A percentile compares a stretch with the other conserved stretches of the same genome.
Evolutionary conservation across 129 eudicot species (phyloP).

Genomic region (Tagetes erecta): DNA sequence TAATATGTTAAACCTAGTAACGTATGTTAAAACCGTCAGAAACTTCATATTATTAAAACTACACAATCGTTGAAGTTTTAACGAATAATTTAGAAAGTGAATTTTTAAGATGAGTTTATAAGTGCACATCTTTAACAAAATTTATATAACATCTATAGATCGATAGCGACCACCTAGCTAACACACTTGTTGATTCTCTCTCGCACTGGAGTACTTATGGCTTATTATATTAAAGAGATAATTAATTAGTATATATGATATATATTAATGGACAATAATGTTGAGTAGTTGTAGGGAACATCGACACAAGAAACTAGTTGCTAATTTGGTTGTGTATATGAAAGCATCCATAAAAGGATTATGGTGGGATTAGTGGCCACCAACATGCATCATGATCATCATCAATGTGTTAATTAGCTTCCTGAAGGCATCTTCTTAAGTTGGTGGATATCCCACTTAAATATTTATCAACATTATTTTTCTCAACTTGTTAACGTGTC

Average conservation of each 20-base stretch:
- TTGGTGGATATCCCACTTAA: constrained; percentile 42
- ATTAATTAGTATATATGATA: not conserved
- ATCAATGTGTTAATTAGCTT: constrained; percentile 23
- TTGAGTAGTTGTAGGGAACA: constrained; percentile 23
- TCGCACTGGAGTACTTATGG: constrained; percentile 8
- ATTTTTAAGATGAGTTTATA: too few relatives aligned
- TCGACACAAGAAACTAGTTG: constrained; percentile 13
- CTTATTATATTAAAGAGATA: not conserved
- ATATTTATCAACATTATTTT: constrained; percentile 8
- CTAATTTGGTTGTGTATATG: constrained; percentile 20
- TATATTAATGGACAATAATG: not conserved
- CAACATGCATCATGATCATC: constrained; percentile 10
- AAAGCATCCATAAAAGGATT: constrained; percentile 20
- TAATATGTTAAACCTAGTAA: too few relatives aligned
- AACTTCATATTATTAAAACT: too few relatives aligned
- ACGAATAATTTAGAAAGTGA: too few relatives aligned
- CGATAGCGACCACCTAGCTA: not conserved
- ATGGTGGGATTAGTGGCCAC: constrained; percentile 36
- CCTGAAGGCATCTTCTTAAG: constrained; percentile 31
- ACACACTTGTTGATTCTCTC: not conserved
- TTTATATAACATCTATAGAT: not conserved
- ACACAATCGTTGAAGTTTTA: too few relatives aligned
- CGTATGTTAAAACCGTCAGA: too few relatives aligned
- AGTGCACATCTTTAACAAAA: not conserved
- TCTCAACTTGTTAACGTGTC: constrained; percentile 22